phyloP scores from a whole-genome alignment of 352 stramenopile species.

The Aphanomyces euteiches region DNA sequence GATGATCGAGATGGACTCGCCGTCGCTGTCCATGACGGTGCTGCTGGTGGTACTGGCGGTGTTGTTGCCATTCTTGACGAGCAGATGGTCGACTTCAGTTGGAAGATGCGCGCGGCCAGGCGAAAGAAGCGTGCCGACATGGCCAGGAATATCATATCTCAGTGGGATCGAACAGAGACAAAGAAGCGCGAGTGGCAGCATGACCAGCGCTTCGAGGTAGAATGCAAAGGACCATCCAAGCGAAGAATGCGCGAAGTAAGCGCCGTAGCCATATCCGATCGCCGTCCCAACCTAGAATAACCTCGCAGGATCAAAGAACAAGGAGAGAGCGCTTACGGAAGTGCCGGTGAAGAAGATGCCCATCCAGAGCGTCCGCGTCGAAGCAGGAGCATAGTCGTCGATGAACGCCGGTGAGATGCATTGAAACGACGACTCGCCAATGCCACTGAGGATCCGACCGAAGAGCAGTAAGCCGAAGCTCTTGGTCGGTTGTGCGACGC shows the following conservation, averaged over 20 bases:
- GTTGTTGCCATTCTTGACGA: not conserved
- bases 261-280: slow-evolving; percentile 88
- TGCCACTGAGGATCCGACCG: slow-evolving; percentile 81
- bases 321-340: slow-evolving; percentile 40
- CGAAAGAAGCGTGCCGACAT: not conserved
- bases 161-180: slow-evolving; percentile 58
- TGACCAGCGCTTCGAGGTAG: slow-evolving; percentile 80
- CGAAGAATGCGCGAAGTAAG: slow-evolving; percentile 50
- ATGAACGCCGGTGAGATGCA: slow-evolving; percentile 92
- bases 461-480: slow-evolving; percentile 89
- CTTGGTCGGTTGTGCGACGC: slow-evolving; percentile 61
- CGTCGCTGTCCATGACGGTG: not conserved
- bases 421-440: slow-evolving; percentile 91
- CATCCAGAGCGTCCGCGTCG: slow-evolving; percentile 82
- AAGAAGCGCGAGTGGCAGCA: slow-evolving; percentile 68
- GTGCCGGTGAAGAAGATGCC: slow-evolving; percentile 91
- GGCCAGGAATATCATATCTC: slow-evolving; percentile 43
- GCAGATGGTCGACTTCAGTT: not conserved
- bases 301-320: not conserved
- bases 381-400: slow-evolving; percentile 72
- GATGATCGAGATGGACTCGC: not conserved
- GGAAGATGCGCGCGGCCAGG: not conserved
- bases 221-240: slow-evolving; percentile 82
- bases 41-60: not conserved
- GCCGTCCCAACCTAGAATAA: slow-evolving; percentile 61